Percentiles rank a stretch among this genome's conserved stretches.
Conservation (phyloP, 257 asterid genomes). For the Solanum neorickii region DNA sequence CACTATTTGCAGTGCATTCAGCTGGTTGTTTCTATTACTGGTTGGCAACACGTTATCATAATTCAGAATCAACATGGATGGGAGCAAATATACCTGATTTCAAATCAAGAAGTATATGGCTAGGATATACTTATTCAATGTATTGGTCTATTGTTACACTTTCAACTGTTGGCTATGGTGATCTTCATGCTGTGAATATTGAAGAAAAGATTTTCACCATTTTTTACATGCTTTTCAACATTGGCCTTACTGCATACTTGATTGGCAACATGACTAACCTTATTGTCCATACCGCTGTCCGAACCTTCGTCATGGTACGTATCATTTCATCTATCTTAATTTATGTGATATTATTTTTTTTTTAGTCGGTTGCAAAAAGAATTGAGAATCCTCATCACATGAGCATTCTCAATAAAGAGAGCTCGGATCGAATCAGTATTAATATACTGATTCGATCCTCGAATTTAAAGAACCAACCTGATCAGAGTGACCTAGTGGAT, state of each 20-base stretch:
- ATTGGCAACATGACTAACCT: conserved; percentile 98
- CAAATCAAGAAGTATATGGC: conserved; percentile 50
- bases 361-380: not conserved
- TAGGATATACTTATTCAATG: conserved; percentile 68
- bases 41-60: conserved; percentile 55
- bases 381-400: not conserved
- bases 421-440: not conserved
- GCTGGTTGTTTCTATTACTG: conserved; percentile 91
- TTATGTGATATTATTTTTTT: not conserved
- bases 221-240: conserved; percentile 88
- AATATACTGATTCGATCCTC: not conserved
- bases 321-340: not conserved
- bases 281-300: conserved; percentile 67
- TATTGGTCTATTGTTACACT: conserved; percentile 93
- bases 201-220: conserved; percentile 78
- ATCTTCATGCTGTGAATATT: conserved; percentile 69
- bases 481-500: not conserved
- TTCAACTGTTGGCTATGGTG: conserved; percentile 88
- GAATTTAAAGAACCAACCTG: not conserved
- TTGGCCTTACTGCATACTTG: conserved; percentile 84
- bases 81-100: conserved; percentile 52
- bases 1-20: conserved; percentile 66
- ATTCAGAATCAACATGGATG: conserved; percentile 51
- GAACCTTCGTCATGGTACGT: conserved; percentile 72
- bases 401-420: not conserved